A percentile compares a stretch with the other conserved stretches of the same genome.
phyloP scores from a whole-genome alignment of 768 basidiomycete genomes.

The Roridomyces roridus region DNA sequence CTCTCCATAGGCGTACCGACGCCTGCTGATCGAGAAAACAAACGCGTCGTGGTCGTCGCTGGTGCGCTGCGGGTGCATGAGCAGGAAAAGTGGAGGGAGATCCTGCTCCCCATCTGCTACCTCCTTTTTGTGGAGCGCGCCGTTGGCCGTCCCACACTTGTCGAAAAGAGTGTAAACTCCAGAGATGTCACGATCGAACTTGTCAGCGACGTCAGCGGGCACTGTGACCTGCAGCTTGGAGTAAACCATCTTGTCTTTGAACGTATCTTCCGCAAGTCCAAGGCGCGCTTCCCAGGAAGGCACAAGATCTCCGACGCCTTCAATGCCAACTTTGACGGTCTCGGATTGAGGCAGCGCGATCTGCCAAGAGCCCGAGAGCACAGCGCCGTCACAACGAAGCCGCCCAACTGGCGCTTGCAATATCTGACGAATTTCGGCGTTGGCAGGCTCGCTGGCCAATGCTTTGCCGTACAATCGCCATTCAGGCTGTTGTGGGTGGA shows the following conservation, averaged over 20 bases:
- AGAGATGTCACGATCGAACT: slow-evolving; percentile 81
- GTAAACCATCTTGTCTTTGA: slow-evolving; percentile 71
- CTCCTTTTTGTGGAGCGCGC: slow-evolving; percentile 76
- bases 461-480: slow-evolving; percentile 87
- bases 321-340: slow-evolving; percentile 63
- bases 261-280: slow-evolving; percentile 70
- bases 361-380: slow-evolving; percentile 82
- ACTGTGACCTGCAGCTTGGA: slow-evolving; percentile 71
- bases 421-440: slow-evolving; percentile 77
- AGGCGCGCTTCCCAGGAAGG: slow-evolving; percentile 87
- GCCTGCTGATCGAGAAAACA: slow-evolving; percentile 81
- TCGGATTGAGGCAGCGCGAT: slow-evolving; percentile 73
- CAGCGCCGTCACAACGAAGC: slow-evolving; percentile 56
- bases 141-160: slow-evolving; percentile 89
- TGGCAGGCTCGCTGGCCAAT: slow-evolving; percentile 70
- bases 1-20: slow-evolving; percentile 83
- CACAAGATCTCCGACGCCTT: slow-evolving; percentile 70
- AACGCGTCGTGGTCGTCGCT: slow-evolving; percentile 79
- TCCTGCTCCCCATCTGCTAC: slow-evolving; percentile 45
- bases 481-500: slow-evolving; percentile 80
- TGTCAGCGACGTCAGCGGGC: slow-evolving; percentile 45
- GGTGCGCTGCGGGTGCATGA: slow-evolving; percentile 89
- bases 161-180: slow-evolving; percentile 82
- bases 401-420: slow-evolving; percentile 82
- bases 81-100: slow-evolving; percentile 74